phyloP scores from a whole-genome alignment of 352 stramenopile species.

The Globisporangium abappressorium region DNA sequence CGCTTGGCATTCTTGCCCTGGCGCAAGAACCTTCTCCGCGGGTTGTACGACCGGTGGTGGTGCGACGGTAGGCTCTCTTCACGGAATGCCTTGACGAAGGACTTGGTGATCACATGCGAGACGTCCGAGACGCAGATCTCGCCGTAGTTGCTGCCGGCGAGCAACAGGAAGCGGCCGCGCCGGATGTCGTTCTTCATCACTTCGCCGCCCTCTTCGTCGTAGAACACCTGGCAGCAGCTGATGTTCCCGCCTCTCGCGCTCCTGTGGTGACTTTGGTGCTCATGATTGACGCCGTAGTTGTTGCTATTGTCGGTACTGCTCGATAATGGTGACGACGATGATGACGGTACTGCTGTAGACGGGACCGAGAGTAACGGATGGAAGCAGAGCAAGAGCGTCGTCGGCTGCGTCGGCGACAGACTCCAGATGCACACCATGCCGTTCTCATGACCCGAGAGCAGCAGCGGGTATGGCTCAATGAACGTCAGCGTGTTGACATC shows the following conservation, averaged over 20 bases:
- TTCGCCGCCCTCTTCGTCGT: conserved; percentile 60
- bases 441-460: conserved; percentile 71
- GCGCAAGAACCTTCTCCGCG: conserved; percentile 58
- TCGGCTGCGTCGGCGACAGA: conserved; percentile 45
- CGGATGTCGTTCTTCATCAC: conserved; percentile 45
- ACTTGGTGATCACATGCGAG: conserved; percentile 39
- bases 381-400: conserved; percentile 39
- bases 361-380: conserved; percentile 14
- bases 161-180: conserved; percentile 42
- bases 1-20: conserved; percentile 64
- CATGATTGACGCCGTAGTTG: background rate
- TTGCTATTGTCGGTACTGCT: background rate
- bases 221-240: conserved; percentile 53
- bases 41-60: conserved; percentile 66
- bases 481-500: conserved; percentile 73
- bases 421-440: conserved; percentile 60
- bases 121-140: conserved; percentile 54
- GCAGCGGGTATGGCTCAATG: conserved; percentile 68
- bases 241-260: conserved; percentile 24
- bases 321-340: background rate
- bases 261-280: background rate
- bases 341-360: background rate
- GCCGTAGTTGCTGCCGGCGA: conserved; percentile 37
- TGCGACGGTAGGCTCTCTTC: conserved; percentile 57
- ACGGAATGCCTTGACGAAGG: conserved; percentile 43